Evolutionary conservation across 2,329 filamentous ascomycete genomes (phyloP), one percentile per base, ranked within the genome.

Genomic region (Ascochyta clinopodiicola): DNA sequence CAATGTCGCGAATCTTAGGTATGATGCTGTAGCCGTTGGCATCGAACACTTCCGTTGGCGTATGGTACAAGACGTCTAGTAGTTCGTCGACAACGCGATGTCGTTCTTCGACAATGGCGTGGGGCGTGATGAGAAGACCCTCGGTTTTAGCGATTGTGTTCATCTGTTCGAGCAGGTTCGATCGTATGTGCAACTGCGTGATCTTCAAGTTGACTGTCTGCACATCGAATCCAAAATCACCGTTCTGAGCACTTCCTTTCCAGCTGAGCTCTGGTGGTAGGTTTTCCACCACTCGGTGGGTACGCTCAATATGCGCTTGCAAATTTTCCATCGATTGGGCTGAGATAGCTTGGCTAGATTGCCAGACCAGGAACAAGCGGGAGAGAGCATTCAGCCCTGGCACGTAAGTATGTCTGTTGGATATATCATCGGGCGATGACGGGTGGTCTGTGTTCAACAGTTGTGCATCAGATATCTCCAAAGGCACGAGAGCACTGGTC

Each of bases 191-290:
- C 27, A 66, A 38, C 45, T 66, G 61, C 12, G 63, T 64, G 29
- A 66, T 55, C 45, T 63, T 66, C 31, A 66, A 46, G 40, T 66
- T 66, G 43, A 63, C 63, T 17, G 55, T 64, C 35, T 66, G 63
- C 31, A 63, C 61, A 21, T 61, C 50, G 13, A 60, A 61, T 10
- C 59, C 61, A 36, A 66, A 66, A n/a, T 61, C 56, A n/a, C 45
- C 37, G 8, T 24, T 15, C n/a, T 45, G 22, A 8, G 39, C 35
- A 39, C 37, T 21, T 7, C 54, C 55, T 46, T 43, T 44, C 58
- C 60, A 62, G 17, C 35, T 55, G 6, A 65, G 57, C 32, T 65
- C 56, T 10, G 60, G 59, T 34, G 60, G 57, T 27, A 65, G 31
- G 7, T 54, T 47, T 13, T 44, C 47, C 19, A 61, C 48, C 5